A percentile compares a stretch with the other conserved stretches of the same genome.
Evolutionary conservation across 148 eudicot genomes (phyloP).

Genomic region (Arctostaphylos glauca): DNA sequence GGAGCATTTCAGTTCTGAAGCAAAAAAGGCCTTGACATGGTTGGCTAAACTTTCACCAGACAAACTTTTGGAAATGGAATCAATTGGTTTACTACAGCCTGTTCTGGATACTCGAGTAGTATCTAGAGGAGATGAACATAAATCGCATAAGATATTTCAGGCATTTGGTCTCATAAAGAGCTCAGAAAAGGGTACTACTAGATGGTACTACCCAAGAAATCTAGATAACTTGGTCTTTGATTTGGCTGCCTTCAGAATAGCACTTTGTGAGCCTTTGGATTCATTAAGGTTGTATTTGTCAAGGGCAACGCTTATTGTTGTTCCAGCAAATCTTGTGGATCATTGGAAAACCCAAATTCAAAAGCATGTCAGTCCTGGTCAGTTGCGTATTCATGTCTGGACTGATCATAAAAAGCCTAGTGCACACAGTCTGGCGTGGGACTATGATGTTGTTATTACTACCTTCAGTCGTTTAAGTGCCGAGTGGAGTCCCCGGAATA

Average conservation of each 20-base stretch:
- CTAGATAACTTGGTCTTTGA: conserved; percentile 64
- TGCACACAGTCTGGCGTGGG: conserved; percentile 90
- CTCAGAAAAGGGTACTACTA: conserved; percentile 45
- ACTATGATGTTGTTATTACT: conserved; percentile 89
- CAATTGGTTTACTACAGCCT: conserved; percentile 70
- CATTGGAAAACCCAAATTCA: conserved; percentile 87
- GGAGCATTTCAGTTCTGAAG: conserved; percentile 62
- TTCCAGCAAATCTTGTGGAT: conserved; percentile 93
- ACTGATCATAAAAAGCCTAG: conserved; percentile 69
- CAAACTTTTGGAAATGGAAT: conserved; percentile 71
- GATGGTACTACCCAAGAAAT: conserved; percentile 77
- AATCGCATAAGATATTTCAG: conserved; percentile 63
- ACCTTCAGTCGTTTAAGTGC: conserved; percentile 85
- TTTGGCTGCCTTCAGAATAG: conserved; percentile 72
- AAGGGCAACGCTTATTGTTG: conserved; percentile 86
- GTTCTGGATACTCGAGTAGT: conserved; percentile 36
- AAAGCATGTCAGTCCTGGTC: conserved; percentile 78
- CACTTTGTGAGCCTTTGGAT: conserved; percentile 89
- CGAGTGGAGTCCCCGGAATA: conserved; percentile 78
- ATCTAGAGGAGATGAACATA: conserved; percentile 42
- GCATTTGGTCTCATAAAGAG: conserved; percentile 81
- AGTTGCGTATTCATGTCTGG: conserved; percentile 75
- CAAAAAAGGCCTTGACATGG: conserved; percentile 83
- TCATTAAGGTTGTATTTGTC: conserved; percentile 74
- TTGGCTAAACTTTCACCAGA: conserved; percentile 71